Evolutionary conservation across 768 basidiomycete genomes (phyloP), one percentile per base, ranked within the genome.

Genomic region (Trametes maxima): DNA sequence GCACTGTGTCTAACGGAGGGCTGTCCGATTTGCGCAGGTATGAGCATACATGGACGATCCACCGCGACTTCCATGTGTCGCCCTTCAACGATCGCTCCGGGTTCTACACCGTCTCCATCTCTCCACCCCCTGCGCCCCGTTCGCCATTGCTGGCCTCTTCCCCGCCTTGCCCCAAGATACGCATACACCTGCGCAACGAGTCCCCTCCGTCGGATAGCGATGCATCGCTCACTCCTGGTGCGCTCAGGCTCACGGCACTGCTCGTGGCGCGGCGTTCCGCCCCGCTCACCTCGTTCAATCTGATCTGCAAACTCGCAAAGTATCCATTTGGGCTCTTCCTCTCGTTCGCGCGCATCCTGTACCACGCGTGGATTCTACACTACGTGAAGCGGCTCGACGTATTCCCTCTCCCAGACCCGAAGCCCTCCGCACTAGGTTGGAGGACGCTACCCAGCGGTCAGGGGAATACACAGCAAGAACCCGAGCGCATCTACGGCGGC

Each of bases 61-160:
- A 76, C 19, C 84, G 88, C 24, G 78, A 82, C 62, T 91, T 90
- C 69, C 88, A 90, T 65, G 88, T 90, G 47, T 90, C 88, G 0
- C 87, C 89, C 0, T 90, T 89, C 78, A 90, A 89, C 69, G 85
- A 88, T 66, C 80, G 88, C 3, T 77, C 80, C 22, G 88, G 88
- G 0, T 86, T 77, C 69, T 90, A 90, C 73, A 80, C 75, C 3
- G 77, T 88, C 16, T 79, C 85, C 45, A 67, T 90, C 21, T 75
- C 75, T 59, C 68, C 75, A 12, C 87, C 88, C 4, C 62, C 79
- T 10, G 76, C 76, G 2, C 71, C 68, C 12, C 57, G 65, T 45
- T 28, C 63, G 22, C 56, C 63, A 65, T 52, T 40, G 53, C 67
- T 44, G 50, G 13, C 33, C 49, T n/a, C 63, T 54, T 11, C 70